These are phyloP conservation scores for Esteya vermicola DNA, from an alignment of 2,329 filamentous ascomycete species.

Conservation along the genomic window DNA sequence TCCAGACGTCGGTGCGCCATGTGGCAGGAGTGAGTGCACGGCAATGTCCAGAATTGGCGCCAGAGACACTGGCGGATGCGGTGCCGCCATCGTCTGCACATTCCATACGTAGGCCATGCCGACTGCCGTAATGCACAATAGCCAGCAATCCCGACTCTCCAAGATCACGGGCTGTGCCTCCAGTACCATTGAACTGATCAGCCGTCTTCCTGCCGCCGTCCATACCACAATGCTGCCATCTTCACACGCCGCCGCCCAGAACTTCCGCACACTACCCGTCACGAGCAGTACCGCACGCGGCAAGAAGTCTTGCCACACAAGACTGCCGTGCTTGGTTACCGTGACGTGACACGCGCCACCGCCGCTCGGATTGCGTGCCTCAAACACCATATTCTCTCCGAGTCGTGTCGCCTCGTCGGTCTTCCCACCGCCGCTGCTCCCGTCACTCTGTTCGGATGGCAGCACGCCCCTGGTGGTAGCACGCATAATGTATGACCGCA, in stretches of 20 bases:
- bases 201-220: slow-evolving; percentile 78
- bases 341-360: slow-evolving; percentile 71
- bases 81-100: slow-evolving; percentile 64
- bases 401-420: slow-evolving; percentile 47
- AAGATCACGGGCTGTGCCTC: slow-evolving; percentile 91
- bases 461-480: slow-evolving; percentile 58
- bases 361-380: slow-evolving; percentile 68
- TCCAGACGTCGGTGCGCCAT: slow-evolving; percentile 58
- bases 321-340: slow-evolving; percentile 63
- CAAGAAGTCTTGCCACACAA: slow-evolving; percentile 88
- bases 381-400: slow-evolving; percentile 62
- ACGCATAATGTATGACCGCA: slow-evolving; percentile 69
- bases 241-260: slow-evolving; percentile 89
- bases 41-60: slow-evolving; percentile 82
- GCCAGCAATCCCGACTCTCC: slow-evolving; percentile 77
- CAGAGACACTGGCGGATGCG: slow-evolving; percentile 80
- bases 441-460: slow-evolving; percentile 25
- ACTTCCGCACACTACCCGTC: slow-evolving; percentile 75
- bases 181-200: slow-evolving; percentile 72
- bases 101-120: slow-evolving; percentile 94
- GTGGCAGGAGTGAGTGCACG: slow-evolving; percentile 60
- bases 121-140: slow-evolving; percentile 77
- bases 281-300: slow-evolving; percentile 78
- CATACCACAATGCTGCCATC: slow-evolving; percentile 83
- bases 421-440: slow-evolving; percentile 14